Base-by-base conservation (phyloP, 108 stramenopile genomes). In the Skeletonema potamos region DNA sequence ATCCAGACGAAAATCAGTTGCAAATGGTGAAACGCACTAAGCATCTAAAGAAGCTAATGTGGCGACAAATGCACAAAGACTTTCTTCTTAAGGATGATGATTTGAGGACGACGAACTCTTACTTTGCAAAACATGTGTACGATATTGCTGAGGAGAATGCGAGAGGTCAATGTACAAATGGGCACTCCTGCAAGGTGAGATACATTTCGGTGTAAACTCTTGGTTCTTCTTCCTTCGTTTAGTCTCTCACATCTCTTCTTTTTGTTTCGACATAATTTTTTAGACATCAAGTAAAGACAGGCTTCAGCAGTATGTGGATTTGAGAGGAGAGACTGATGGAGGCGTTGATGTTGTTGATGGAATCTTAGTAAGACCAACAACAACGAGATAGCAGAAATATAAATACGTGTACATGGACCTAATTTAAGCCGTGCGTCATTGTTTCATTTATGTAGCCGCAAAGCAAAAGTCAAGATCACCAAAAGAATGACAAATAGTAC, bases 161-260 rank as follows among this genome's bases (percentile, higher is more conserved):
- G 17, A 62, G 60, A 39, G 89, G 87, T 7, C 89, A 88, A 60
- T 90, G 89, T 65, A 86, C 87, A 0, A 54, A 70, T 26, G 89
- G 86, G 2, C 89, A 90, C 64, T 82, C 83, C 3, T 90, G 89
- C 59, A 86, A 85, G 70, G 80, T 70, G 28, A 62, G 70, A 26
- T 26, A 34, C 13, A 41, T 20, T 39, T 43, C n/a, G 39, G 24
- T 41, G 18, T 2, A 10, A 7, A 15, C 3, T 7, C 13, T 46
- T 13, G 18, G 18, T 51, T 32, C 6, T 20, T 33, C 15, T 59
- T 9, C 36, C 12, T 62, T 68, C 0, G 30, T 28, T 32, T 60
- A 29, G 13, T 26, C 15, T 58, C 32, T 18, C 3, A 41, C 22
- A 6, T 46, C 1, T 39, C 13, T 27, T 60, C 3, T 30, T 28